These are phyloP conservation scores for Ophiostoma sp. DNA, from an alignment of 2,329 filamentous ascomycete genomes.

Conservation along the genomic window DNA sequence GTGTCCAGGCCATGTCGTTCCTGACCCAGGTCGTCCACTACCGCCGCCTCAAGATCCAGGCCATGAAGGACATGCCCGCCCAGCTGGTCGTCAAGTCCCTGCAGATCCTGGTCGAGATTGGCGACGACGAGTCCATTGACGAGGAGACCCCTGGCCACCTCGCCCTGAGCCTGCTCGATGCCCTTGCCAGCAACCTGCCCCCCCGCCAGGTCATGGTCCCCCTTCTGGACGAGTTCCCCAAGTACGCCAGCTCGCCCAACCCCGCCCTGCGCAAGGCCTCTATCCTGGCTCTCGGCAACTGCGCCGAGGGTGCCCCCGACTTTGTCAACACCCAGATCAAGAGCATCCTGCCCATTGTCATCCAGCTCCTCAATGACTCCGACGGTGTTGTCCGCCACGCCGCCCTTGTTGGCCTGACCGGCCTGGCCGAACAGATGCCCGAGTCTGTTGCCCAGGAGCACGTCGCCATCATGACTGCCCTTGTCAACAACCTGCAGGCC, in stretches of 20 bases:
- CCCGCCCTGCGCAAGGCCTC: conserved; percentile 81
- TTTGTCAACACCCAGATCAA: conserved; percentile 92
- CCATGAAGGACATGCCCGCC: conserved; percentile 74
- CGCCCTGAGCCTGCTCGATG: conserved; percentile 81
- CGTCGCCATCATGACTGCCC: conserved; percentile 71
- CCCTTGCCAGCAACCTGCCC: conserved; percentile 80
- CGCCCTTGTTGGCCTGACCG: conserved; percentile 78
- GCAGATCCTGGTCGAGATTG: conserved; percentile 84
- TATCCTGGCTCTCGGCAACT: conserved; percentile 87
- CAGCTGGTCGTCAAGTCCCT: conserved; percentile 82
- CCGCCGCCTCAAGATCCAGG: conserved; percentile 93
- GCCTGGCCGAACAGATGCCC: conserved; percentile 86
- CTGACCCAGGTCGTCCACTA: conserved; percentile 88
- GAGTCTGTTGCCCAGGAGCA: conserved; percentile 87
- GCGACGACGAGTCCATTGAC: conserved; percentile 72
- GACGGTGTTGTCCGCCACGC: conserved; percentile 80
- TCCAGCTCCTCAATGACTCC: conserved; percentile 77
- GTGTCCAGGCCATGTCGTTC: conserved; percentile 87
- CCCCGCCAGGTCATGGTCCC: conserved; percentile 93
- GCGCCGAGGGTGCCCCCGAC: conserved; percentile 92
- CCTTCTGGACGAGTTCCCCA: conserved; percentile 77
- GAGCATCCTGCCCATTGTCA: conserved; percentile 76
- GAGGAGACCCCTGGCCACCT: conserved; percentile 80
- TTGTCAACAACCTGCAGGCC: conserved; percentile 84
- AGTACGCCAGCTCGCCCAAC: conserved; percentile 69